Base-by-base conservation (phyloP, 495 filamentous ascomycete species). In the Penicillium desertorum region DNA sequence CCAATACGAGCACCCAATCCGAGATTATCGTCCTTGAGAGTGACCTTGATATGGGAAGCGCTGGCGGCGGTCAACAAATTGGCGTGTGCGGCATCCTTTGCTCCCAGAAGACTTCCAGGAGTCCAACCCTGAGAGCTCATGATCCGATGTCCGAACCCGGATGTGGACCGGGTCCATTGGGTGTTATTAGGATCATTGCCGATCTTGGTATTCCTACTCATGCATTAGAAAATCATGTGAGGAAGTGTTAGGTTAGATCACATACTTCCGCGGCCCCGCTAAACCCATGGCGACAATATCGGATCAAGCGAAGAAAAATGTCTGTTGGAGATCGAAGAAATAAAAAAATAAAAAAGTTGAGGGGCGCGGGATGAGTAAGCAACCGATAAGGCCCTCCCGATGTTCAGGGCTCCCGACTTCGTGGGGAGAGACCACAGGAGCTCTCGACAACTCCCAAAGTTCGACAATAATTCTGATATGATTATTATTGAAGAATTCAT, bases 161-260 rank as follows among this genome's bases (percentile, higher is more conserved):
- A 78, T 58, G 89, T 91, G 62, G 90, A 87, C 58, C 85, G 86
- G 45, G 87, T 83, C 93, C 93, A 98, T 75, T 82, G 83, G 29
- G 89, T 96, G 69, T 97, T 97, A 70, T 96, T 96, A 14, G 93
- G 93, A 75, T 98, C 93, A 64, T 86, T 75, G 46, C 89, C 87
- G 49, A 97, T 81, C 71, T 93, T 96, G 34, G 80, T 83, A 63
- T 83, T 89, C 69, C 93, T 98, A 56, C 22, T 41, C 32, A 53
- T 7, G 29, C 34, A n/a, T 51, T 51, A 39, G 53, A 34, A 49
- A 43, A n/a, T 58, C 37, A 17, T 39, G 27, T 32, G 37, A 22
- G n/a, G 9, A 16, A 25, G 20, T 23, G 36, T 11, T 22, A 25
- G 25, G 32, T 27, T 20, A 20, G 4, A 22, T 11, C 16, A 56